Base-by-base conservation (phyloP, 2,329 filamentous ascomycete genomes). In the Phialemonium atrogriseum region DNA sequence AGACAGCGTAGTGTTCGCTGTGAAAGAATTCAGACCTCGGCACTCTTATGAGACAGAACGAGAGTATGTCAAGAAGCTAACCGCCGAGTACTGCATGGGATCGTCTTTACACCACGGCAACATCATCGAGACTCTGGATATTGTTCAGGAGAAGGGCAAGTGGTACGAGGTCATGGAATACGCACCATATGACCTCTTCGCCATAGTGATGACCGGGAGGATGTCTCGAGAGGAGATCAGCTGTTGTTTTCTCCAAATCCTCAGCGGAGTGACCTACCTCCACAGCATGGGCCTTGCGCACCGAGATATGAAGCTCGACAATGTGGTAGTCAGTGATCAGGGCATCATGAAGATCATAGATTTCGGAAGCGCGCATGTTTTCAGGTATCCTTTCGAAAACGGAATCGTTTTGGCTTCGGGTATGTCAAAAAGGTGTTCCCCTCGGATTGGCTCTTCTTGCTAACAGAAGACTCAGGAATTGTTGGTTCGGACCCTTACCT, bases 81-180 rank as follows among this genome's bases (percentile, higher is more conserved):
- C 91, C 1, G 89, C 91, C 3, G 91, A 98, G 52, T 98, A 98
- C 57, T 98, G 91, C 53, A 89, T 98, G 45, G 91, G 91, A 10
- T 96, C 89, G 3, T 95, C 91, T 0, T 66, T 98, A 22, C 91
- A 96, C 49, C 91, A 98, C 49, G 89, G 91, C 47, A 98, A 98
- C 54, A 87, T 98, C 45, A 96, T 98, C 48, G 91, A 98, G 57
- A 96, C 91, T 1, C 72, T 98, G 43, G 91, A 98, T 56, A 94
- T 98, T 41, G 77, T 98, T 9, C 84, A 93, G 44, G 91, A 98
- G 59, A 91, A 89, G 57, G 78, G 77, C 30, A 87, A 82, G 42
- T 98, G 91, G 86, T 98, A 87, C 50, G 89, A 96, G 51, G 91
- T 98, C 24, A 98, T 98, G 91, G 91, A 98, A 53, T 98, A 94